Percentiles rank a stretch among this genome's conserved stretches.
phyloP scores from a whole-genome alignment of 2,329 filamentous ascomycete genomes.

The Corinectria fuckeliana region DNA sequence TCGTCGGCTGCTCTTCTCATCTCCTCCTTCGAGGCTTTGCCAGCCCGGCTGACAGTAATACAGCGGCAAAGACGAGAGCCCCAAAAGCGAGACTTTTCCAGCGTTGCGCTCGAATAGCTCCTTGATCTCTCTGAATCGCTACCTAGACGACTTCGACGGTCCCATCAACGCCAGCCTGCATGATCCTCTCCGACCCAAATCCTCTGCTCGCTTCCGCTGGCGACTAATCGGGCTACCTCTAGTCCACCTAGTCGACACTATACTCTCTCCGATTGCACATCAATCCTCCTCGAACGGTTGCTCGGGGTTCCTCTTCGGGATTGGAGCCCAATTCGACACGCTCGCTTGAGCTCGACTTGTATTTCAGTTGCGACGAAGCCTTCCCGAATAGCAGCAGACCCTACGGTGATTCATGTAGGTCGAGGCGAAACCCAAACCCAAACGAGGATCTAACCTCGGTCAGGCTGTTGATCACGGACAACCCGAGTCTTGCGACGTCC shows the following conservation, averaged over 20 bases:
- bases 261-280: neutral
- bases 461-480: no score
- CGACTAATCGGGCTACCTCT: neutral
- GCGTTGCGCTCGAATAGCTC: neutral
- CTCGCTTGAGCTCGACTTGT: neutral
- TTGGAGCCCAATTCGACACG: neutral
- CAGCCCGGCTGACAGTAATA: neutral
- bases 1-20: no score
- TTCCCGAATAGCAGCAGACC: neutral
- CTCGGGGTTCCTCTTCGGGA: neutral
- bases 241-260: neutral
- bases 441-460: no score
- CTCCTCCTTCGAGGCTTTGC: neutral
- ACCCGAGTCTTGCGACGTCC: no score
- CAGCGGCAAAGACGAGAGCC: no score
- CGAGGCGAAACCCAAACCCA: no score
- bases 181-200: neutral
- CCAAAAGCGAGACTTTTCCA: neutral
- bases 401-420: neutral
- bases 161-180: slow-evolving; percentile 2
- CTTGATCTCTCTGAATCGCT: neutral
- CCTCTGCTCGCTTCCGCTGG: neutral
- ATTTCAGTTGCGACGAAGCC: no score
- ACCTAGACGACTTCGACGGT: neutral
- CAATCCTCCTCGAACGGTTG: neutral